These are phyloP conservation scores for Ascoidea rubescens DNA, from an alignment of 805 yeast genomes.

Conservation along the genomic window DNA sequence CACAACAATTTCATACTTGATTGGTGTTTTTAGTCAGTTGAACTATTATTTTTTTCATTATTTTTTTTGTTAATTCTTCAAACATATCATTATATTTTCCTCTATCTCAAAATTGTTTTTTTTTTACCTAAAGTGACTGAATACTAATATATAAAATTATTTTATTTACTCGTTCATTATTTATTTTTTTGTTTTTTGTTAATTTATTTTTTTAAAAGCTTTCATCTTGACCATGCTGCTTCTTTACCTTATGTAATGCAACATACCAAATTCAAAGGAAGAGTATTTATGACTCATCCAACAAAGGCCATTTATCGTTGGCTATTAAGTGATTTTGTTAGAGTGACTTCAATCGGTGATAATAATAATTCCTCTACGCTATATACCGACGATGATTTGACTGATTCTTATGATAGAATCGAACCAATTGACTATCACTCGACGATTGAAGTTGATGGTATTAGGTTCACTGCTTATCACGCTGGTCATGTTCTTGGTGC, in stretches of 20 bases:
- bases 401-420: slow-evolving; percentile 74
- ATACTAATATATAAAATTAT: no score
- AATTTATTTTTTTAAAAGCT: slow-evolving; percentile 16
- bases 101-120: no score
- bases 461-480: slow-evolving; percentile 92
- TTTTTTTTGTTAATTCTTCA: no score
- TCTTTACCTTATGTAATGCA: slow-evolving; percentile 97
- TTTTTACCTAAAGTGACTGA: no score
- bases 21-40: no score
- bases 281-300: slow-evolving; percentile 98
- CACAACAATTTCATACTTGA: no score
- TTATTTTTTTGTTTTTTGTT: no score
- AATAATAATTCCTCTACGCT: slow-evolving; percentile 29
- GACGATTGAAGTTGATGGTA: slow-evolving; percentile 87
- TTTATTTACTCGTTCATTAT: no score
- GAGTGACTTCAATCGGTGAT: slow-evolving; percentile 57
- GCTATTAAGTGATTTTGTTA: slow-evolving; percentile 86
- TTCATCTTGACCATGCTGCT: slow-evolving; percentile 97
- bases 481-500: slow-evolving; percentile 99
- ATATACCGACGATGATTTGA: slow-evolving; percentile 83
- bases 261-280: slow-evolving; percentile 84
- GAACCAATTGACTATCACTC: slow-evolving; percentile 95
- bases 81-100: no score
- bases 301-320: slow-evolving; percentile 96
- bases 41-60: no score